Base-by-base conservation (phyloP, 2,329 filamentous ascomycete genomes). In the Sarocladiaceae sp. region DNA sequence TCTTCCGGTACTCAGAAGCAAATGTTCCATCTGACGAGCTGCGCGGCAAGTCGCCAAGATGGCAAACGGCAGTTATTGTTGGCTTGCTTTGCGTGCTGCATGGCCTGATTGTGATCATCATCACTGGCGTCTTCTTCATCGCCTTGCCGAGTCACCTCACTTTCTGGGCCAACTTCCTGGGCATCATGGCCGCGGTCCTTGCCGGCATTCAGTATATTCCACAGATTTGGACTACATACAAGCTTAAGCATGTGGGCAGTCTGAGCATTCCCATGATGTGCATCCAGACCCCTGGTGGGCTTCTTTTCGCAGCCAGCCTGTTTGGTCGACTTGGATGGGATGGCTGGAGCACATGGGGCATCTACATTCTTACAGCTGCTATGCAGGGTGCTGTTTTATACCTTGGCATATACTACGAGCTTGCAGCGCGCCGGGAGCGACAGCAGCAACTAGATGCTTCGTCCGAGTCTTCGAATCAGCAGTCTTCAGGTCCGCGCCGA, bases 241-340 rank as follows among this genome's bases (percentile, higher is more conserved):
- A 73, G 43, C 70, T 96, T 47, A 85, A 91, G 59, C 83, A 90
- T 55, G 85, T 95, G 2, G 89, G 89, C 45, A 95, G 89, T 61
- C 68, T 98, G 55, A 95, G 88, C 57, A 93, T 98, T 46, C 84
- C 88, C 4, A 97, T 96, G 85, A 97, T 98, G 90, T 85, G 86
- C 60, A 95, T 98, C 26, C 93, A 98, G 63, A 96, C 91, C 0
- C 93, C 93, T 0, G 93, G 93, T 1, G 89, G 88, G 47, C 83
- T 95, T 53, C 68, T 98, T 6, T 97, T 95, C 67, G 89, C 91
- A 0, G 83, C 76, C 11, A 96, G 89, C 60, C 68, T 98, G 33
- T 88, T 83, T 42, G 80, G 78, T 6, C 78, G 93, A 35, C 74
- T 96, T 16, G 93, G 93, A 0, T 73, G 73, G 56, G 80, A 76